Percentiles rank a stretch among this genome's conserved stretches.
Evolutionary conservation across 2,329 filamentous ascomycete genomes (phyloP).

Genomic region (Trichoderma lentiforme): DNA sequence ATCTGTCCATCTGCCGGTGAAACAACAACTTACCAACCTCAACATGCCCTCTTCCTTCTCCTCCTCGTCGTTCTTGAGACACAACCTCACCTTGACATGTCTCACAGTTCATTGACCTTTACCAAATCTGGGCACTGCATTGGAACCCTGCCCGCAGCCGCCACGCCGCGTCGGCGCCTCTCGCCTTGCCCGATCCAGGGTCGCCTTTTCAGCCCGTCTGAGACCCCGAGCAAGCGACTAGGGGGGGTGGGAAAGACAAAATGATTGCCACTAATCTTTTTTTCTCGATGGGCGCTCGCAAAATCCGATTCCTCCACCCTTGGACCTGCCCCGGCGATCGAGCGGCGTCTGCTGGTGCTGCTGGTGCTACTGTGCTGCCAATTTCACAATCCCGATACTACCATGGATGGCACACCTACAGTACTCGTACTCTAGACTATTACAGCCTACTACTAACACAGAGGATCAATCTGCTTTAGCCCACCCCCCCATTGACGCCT

Average conservation of each 20-base stretch:
- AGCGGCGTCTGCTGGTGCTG: neutral
- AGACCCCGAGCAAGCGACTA: neutral
- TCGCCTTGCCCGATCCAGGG: slow-evolving; percentile 8
- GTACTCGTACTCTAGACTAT: no score
- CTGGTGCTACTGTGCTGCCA: neutral
- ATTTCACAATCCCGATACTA: neutral
- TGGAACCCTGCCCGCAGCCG: neutral
- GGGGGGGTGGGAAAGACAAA: neutral
- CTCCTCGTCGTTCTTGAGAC: neutral
- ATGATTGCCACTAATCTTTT: neutral
- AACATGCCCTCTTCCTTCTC: neutral
- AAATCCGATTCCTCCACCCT: slow-evolving; percentile 6
- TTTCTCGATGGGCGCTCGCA: slow-evolving; percentile 12
- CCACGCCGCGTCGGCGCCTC: neutral
- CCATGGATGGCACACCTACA: no score
- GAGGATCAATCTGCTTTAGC: no score
- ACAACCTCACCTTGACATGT: neutral
- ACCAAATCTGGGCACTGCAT: neutral
- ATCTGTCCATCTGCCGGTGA: neutral
- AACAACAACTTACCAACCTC: neutral
- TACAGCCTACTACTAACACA: neutral
- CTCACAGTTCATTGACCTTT: neutral
- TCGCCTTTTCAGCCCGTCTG: neutral
- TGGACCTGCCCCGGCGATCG: slow-evolving; percentile 2
- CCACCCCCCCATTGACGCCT: neutral